These are phyloP conservation scores for Carex parvula DNA, from an alignment of 176 grass and related monocot species.

Conservation along the genomic window DNA sequence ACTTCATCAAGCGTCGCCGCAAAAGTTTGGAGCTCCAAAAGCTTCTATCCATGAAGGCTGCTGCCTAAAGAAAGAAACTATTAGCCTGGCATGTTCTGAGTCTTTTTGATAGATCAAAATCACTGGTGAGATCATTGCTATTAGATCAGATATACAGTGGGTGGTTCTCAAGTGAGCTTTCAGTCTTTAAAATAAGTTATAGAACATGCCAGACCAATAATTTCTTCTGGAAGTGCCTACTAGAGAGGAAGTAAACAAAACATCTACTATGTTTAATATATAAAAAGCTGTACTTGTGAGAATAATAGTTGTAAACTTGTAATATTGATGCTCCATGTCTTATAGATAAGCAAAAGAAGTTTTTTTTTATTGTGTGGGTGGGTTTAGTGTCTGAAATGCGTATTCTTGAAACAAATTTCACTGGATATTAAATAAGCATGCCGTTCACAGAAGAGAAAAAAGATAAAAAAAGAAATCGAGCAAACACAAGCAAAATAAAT, in stretches of 20 bases:
- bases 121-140: not conserved
- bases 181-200: not conserved
- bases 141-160: conserved; percentile 1
- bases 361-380: not conserved
- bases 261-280: not conserved
- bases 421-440: not conserved
- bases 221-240: not conserved
- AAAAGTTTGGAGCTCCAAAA: conserved; percentile 52
- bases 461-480: not conserved
- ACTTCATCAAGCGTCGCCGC: conserved; percentile 60
- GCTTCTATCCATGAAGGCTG: conserved; percentile 54
- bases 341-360: not conserved
- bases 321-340: not conserved
- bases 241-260: not conserved
- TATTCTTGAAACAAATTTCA: not conserved
- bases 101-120: conserved; percentile 5
- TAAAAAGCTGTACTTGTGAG: not conserved
- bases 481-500: not conserved
- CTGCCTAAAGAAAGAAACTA: conserved; percentile 31
- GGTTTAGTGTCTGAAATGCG: not conserved
- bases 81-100: not conserved
- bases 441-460: not conserved
- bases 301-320: not conserved
- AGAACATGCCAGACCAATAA: no score
- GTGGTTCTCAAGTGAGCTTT: not conserved